Evolutionary conservation across 805 yeast species (phyloP).

Genomic region (Saccharomycopsis fermentans): DNA sequence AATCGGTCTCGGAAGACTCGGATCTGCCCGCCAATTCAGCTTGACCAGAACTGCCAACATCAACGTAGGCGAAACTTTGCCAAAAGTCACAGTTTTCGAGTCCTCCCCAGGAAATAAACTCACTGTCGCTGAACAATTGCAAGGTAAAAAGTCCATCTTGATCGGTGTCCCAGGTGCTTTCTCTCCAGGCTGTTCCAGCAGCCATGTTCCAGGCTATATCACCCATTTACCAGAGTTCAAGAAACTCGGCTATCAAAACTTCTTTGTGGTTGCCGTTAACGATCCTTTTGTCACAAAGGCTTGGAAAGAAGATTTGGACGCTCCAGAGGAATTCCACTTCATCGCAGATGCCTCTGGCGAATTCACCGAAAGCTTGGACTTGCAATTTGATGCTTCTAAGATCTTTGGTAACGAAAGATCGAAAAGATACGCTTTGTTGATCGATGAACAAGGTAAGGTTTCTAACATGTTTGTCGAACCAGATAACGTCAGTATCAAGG

Average conservation of each 20-base stretch:
- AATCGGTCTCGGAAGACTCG: not conserved
- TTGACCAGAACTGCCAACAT: conserved; percentile 20
- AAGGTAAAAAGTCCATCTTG: conserved; percentile 33
- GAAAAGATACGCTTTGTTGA: conserved; percentile 64
- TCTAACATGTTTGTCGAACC: conserved; percentile 64
- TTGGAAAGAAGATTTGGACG: conserved; percentile 48
- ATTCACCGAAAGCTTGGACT: conserved; percentile 54
- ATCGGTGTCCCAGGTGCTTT: conserved; percentile 70
- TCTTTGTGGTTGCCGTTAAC: conserved; percentile 70
- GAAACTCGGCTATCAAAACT: conserved; percentile 52
- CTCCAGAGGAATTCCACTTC: conserved; percentile 35
- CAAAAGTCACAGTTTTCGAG: conserved; percentile 36
- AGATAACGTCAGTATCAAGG: conserved; percentile 62
- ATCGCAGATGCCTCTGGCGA: conserved; percentile 76
- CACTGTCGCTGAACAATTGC: conserved; percentile 29
- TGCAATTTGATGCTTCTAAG: conserved; percentile 63
- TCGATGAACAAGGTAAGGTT: conserved; percentile 51
- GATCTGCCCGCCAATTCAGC: conserved; percentile 3
- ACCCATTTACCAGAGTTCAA: conserved; percentile 40
- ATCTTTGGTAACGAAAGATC: conserved; percentile 71
- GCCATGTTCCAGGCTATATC: conserved; percentile 69
- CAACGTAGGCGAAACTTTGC: conserved; percentile 51
- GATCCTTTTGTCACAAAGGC: conserved; percentile 81
- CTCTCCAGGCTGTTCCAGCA: conserved; percentile 67
- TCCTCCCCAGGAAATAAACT: conserved; percentile 12